Base-by-base conservation (phyloP, 257 asterid genomes). In the Lavandula angustifolia region DNA sequence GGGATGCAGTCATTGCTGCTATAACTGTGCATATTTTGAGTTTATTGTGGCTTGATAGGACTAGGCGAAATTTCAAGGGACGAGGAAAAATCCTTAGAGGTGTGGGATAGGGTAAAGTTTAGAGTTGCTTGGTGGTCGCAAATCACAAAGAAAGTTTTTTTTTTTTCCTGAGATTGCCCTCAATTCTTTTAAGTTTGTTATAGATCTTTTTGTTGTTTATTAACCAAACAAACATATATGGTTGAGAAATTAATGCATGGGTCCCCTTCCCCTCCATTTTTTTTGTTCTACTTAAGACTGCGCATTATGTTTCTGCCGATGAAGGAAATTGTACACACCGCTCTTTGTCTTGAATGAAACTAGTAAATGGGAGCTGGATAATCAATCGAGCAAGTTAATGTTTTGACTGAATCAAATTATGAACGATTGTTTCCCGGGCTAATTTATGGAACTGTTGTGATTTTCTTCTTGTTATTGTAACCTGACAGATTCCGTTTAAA, bases 401-500 rank as follows among this genome's bases (percentile, higher is more conserved):
- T 38, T 16, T 16, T 56, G 22, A 35, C 38, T 37, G 40, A 32
- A 52, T 42, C 22, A 5, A 40, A 67, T 9, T 42, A 4, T 52
- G 33, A 10, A 7, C 29, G 17, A 4, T 35, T 29, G 57, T 61
- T 27, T 12, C 29, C 18, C 14, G 11, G 12, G 3, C 50, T 18
- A 17, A 33, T 33, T 9, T 18, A 14, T 60, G 63, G 32, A 48
- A 7, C 42, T 60, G 48, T 18, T 66, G 34, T 62, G 37, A 52
- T 16, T 38, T 22, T 52, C 61, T 55, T 57, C 61, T 47, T 72
- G 48, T 72, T 64, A 34, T 66, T 41, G 7, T 70, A 11, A n/a
- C 29, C 48, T 61, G 75, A 48, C 38, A 13, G 27, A 11, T 54
- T 56, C 33, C 32, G 70, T 72, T 40, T 53, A 17, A 54, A 33